Evolutionary conservation across 2,329 filamentous ascomycete genomes (phyloP).

Genomic region (Aspergillus sp.): DNA sequence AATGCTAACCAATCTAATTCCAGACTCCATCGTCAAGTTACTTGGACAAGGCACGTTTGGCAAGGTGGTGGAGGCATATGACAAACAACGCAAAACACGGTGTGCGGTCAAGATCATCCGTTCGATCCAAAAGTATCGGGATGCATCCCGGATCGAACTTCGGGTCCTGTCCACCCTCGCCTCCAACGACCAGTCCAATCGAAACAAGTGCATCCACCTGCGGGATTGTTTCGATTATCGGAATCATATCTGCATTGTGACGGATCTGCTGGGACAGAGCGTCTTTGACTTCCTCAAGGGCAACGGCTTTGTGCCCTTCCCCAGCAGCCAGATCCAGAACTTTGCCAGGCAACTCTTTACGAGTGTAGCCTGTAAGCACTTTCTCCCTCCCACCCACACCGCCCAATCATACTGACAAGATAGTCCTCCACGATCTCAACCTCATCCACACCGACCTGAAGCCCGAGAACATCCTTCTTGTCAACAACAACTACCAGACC

Average conservation of each 20-base stretch:
- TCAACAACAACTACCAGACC: slow-evolving; percentile 64
- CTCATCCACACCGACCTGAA: slow-evolving; percentile 86
- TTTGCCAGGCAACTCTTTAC: slow-evolving; percentile 95
- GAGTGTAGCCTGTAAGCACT: slow-evolving; percentile 87
- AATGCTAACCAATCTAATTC: slow-evolving; percentile 16
- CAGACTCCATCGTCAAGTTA: slow-evolving; percentile 84
- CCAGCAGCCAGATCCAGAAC: slow-evolving; percentile 96
- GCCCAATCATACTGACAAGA: slow-evolving; percentile 24
- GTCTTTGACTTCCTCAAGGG: slow-evolving; percentile 98
- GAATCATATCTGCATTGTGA: slow-evolving; percentile 89
- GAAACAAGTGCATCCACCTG: slow-evolving; percentile 95
- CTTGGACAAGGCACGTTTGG: slow-evolving; percentile 97
- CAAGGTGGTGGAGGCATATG: slow-evolving; percentile 92
- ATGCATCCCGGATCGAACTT: slow-evolving; percentile 91
- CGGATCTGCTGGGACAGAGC: slow-evolving; percentile 80
- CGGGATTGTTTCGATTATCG: slow-evolving; percentile 96
- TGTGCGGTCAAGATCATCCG: slow-evolving; percentile 98
- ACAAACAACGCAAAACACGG: slow-evolving; percentile 71
- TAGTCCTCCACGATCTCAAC: slow-evolving; percentile 93
- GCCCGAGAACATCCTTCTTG: slow-evolving; percentile 66
- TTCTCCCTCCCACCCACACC: background rate
- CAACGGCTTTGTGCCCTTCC: slow-evolving; percentile 93
- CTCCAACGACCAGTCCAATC: slow-evolving; percentile 85
- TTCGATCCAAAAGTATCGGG: slow-evolving; percentile 96
- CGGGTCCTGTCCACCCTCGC: slow-evolving; percentile 88